Evolutionary conservation across 805 yeast species (phyloP).

Genomic region (Yarrowia divulgata): DNA sequence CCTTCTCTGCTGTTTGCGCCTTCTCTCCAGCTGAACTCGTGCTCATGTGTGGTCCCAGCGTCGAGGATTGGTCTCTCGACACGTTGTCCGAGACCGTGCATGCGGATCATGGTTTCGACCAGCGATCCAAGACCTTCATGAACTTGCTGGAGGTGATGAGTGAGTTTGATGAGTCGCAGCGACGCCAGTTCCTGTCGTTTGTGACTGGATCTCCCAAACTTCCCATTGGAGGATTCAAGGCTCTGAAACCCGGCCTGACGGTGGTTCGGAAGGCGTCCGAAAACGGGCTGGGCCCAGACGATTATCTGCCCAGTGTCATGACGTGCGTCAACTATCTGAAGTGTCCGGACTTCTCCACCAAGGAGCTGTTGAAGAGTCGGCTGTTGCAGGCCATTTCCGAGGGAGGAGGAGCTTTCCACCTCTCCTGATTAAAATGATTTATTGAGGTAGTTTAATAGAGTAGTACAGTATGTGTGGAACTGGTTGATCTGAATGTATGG

Average conservation of each 20-base stretch:
- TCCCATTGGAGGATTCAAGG: slow-evolving; percentile 92
- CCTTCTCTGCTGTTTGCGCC: slow-evolving; percentile 71
- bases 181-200: slow-evolving; percentile 80
- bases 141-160: slow-evolving; percentile 68
- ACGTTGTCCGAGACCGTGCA: slow-evolving; percentile 66
- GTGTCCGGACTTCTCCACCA: slow-evolving; percentile 78
- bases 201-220: slow-evolving; percentile 91
- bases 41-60: slow-evolving; percentile 73
- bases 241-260: slow-evolving; percentile 80
- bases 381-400: slow-evolving; percentile 77
- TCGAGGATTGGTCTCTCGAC: slow-evolving; percentile 78
- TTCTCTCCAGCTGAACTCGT: slow-evolving; percentile 79
- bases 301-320: slow-evolving; percentile 95
- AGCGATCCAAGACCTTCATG: slow-evolving; percentile 69
- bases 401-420: slow-evolving; percentile 85
- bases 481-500: not conserved
- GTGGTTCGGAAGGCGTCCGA: slow-evolving; percentile 74
- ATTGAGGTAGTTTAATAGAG: slow-evolving; percentile 25
- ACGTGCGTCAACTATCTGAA: slow-evolving; percentile 96
- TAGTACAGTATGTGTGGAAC: not conserved
- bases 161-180: slow-evolving; percentile 60
- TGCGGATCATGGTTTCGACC: slow-evolving; percentile 90
- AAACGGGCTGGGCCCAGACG: slow-evolving; percentile 76
- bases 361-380: slow-evolving; percentile 63
- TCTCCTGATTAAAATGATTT: slow-evolving; percentile 59